Conservation (phyloP, 2,329 filamentous ascomycete species). For the Xylariales sp. region DNA sequence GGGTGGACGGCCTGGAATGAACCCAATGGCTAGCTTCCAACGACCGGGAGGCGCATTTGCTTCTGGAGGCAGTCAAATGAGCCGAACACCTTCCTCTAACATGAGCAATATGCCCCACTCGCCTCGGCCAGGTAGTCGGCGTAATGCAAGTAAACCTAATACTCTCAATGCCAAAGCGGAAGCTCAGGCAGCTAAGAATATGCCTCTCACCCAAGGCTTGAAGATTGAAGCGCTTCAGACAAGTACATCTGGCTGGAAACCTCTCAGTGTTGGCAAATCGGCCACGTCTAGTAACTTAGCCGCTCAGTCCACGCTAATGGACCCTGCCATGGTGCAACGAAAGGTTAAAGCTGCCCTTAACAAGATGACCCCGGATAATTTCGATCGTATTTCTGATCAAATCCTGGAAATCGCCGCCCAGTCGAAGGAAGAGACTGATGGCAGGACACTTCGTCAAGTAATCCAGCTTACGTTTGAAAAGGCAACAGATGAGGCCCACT, state of each 20-base stretch:
- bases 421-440: conserved; percentile 94
- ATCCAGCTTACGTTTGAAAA: conserved; percentile 99
- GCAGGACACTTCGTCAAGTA: conserved; percentile 93
- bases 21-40: conserved; percentile 70
- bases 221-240: conserved; percentile 83
- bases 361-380: conserved; percentile 99
- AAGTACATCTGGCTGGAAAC: conserved; percentile 88
- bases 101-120: conserved; percentile 74
- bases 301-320: conserved; percentile 69
- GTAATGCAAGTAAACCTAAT: conserved; percentile 73
- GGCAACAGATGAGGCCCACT: conserved; percentile 97
- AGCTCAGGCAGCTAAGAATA: conserved; percentile 80
- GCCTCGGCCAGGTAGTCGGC: conserved; percentile 74
- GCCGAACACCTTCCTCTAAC: conserved; percentile 71
- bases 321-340: conserved; percentile 93
- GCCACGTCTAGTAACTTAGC: conserved; percentile 56
- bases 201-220: conserved; percentile 88
- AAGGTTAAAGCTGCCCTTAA: conserved; percentile 99
- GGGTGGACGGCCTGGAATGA: conserved; percentile 59
- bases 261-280: conserved; percentile 71
- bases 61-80: conserved; percentile 67
- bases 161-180: conserved; percentile 67
- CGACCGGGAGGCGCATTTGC: conserved; percentile 73
- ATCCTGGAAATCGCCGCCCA: conserved; percentile 93
- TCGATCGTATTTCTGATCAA: conserved; percentile 82